These are phyloP conservation scores for Zymoseptoria crescenta DNA, from an alignment of 2,329 filamentous ascomycete species.

Conservation along the genomic window DNA sequence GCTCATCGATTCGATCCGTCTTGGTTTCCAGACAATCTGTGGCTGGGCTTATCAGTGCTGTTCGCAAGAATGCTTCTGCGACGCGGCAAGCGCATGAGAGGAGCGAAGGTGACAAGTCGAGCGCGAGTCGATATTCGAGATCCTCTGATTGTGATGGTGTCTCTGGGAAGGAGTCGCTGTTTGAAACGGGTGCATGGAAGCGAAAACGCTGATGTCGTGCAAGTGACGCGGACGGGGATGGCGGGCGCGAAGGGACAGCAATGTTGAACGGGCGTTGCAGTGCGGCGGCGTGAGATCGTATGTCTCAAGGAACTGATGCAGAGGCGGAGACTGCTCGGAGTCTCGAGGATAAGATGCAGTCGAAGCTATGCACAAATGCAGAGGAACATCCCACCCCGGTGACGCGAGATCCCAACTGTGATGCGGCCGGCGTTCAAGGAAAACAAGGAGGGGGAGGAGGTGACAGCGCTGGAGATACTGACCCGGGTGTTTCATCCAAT, in stretches of 20 bases:
- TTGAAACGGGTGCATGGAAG: background rate
- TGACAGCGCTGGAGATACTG: background rate
- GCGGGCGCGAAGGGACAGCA: background rate
- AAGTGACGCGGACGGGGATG: background rate
- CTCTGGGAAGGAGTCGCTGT: background rate
- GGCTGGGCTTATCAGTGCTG: constrained; percentile 11
- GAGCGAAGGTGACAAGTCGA: background rate
- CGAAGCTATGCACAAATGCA: background rate
- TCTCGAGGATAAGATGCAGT: background rate
- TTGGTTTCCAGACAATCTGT: constrained; percentile 7
- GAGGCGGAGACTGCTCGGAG: background rate
- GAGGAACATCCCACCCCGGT: background rate
- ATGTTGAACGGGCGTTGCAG: background rate
- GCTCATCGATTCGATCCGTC: constrained; percentile 22
- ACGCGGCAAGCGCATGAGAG: background rate
- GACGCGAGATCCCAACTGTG: background rate
- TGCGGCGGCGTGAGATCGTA: background rate
- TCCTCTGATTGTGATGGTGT: background rate
- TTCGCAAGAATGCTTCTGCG: background rate
- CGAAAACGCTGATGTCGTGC: background rate
- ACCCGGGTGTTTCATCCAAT: background rate
- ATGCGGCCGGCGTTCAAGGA: background rate
- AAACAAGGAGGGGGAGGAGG: background rate
- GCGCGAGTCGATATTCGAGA: background rate
- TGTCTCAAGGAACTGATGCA: background rate